phyloP scores from a whole-genome alignment of 179 eudicot genomes.

The Dionaea muscipula region DNA sequence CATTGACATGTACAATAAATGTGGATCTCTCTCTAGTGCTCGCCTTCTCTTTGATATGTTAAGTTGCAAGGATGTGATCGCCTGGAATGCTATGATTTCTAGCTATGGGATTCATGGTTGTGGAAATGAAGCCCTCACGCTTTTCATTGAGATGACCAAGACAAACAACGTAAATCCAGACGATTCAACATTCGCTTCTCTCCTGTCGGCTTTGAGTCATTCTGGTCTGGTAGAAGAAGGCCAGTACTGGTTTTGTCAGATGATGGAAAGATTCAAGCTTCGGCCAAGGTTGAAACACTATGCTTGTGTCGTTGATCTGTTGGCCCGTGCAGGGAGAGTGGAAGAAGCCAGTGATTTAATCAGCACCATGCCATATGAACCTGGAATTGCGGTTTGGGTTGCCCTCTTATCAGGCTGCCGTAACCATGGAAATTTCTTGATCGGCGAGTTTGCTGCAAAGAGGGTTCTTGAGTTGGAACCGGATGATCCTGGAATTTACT shows the following conservation, averaged over 20 bases:
- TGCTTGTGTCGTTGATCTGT: slow-evolving; percentile 57
- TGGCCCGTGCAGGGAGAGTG: slow-evolving; percentile 62
- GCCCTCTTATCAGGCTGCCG: slow-evolving; percentile 69
- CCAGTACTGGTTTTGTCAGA: slow-evolving; percentile 46
- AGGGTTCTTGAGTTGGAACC: slow-evolving; percentile 47
- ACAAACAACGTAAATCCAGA: slow-evolving; percentile 38
- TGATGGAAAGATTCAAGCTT: slow-evolving; percentile 37
- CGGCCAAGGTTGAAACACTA: slow-evolving; percentile 65
- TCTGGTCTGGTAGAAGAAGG: slow-evolving; percentile 73
- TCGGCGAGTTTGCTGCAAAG: slow-evolving; percentile 55
- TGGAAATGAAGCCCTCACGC: slow-evolving; percentile 46
- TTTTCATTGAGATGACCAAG: slow-evolving; percentile 43
- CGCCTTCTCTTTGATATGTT: slow-evolving; percentile 38
- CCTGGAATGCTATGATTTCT: slow-evolving; percentile 61
- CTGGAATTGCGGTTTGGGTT: slow-evolving; percentile 53
- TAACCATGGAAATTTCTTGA: slow-evolving; percentile 37
- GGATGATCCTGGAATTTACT: slow-evolving; percentile 47
- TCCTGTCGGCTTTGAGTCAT: slow-evolving; percentile 69
- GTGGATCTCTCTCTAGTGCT: slow-evolving; percentile 48
- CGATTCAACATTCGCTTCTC: slow-evolving; percentile 64
- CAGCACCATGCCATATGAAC: slow-evolving; percentile 30
- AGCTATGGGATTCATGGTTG: slow-evolving; percentile 69
- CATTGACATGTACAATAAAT: slow-evolving; percentile 75
- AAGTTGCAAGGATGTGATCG: slow-evolving; percentile 31
- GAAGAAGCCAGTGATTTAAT: slow-evolving; percentile 49